phyloP scores from a whole-genome alignment of 768 basidiomycete species.

The Clitopilus passeckerianus region DNA sequence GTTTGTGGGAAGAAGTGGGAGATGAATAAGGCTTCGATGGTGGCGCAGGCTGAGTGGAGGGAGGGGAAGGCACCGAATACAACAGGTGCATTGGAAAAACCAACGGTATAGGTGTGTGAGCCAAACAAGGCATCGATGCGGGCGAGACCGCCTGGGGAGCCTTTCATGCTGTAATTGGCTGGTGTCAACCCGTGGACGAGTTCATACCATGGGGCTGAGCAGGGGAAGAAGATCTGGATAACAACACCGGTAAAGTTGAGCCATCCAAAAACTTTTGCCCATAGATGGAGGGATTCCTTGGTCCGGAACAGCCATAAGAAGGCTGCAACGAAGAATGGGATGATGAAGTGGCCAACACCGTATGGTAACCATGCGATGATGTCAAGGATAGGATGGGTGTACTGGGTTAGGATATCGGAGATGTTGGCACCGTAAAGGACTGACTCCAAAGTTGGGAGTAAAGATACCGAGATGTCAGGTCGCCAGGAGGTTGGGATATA shows the following conservation, averaged over 20 bases:
- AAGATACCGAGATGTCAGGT: constrained; percentile 83
- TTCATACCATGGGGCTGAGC: constrained; percentile 97
- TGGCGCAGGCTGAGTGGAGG: constrained; percentile 86
- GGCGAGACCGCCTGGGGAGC: constrained; percentile 88
- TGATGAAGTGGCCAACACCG: constrained; percentile 85
- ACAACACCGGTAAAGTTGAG: constrained; percentile 89
- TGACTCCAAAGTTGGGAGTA: constrained; percentile 91
- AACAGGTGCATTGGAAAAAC: constrained; percentile 85
- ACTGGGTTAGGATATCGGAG: constrained; percentile 92
- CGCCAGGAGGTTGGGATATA: constrained; percentile 77
- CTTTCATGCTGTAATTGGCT: constrained; percentile 87
- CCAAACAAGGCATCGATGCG: constrained; percentile 90
- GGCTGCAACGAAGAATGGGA: constrained; percentile 84
- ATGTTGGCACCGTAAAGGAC: constrained; percentile 98
- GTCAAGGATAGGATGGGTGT: constrained; percentile 89
- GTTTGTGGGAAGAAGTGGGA: constrained; percentile 89
- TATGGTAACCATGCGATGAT: constrained; percentile 96
- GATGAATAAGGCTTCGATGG: constrained; percentile 89
- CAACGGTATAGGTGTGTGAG: constrained; percentile 64
- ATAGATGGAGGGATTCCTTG: constrained; percentile 75
- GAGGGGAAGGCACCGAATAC: constrained; percentile 97
- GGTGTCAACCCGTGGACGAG: constrained; percentile 95
- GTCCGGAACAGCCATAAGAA: constrained; percentile 89
- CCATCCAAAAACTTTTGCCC: constrained; percentile 86
- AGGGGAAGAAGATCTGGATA: constrained; percentile 85